phyloP scores from a whole-genome alignment of 192 early-diverging fungal genomes.

The Entomortierella beljakovae region DNA sequence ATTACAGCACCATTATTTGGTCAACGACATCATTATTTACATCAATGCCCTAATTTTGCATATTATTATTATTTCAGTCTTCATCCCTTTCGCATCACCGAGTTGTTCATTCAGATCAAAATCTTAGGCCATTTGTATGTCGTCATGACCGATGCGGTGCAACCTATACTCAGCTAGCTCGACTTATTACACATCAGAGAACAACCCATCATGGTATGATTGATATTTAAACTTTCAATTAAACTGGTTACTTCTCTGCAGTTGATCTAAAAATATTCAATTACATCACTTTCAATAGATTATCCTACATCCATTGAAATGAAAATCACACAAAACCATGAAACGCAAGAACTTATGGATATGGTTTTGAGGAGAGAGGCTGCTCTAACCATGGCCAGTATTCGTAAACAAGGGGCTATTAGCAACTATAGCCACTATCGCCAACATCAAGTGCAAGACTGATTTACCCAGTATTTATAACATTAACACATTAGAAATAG shows the following conservation, averaged over 20 bases:
- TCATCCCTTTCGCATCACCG: slow-evolving; percentile 48
- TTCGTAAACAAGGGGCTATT: background rate
- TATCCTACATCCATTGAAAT: no score
- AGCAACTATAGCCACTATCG: background rate
- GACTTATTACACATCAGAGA: slow-evolving; percentile 45
- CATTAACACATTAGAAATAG: no score
- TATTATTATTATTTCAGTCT: slow-evolving; percentile 8
- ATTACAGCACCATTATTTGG: background rate
- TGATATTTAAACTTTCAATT: background rate
- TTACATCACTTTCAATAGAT: background rate
- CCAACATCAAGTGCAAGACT: no score
- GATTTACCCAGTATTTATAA: no score
- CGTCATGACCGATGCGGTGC: slow-evolving; percentile 43
- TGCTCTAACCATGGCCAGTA: slow-evolving; percentile 27
- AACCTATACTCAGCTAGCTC: slow-evolving; percentile 45
- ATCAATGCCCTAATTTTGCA: background rate
- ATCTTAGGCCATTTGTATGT: slow-evolving; percentile 38
- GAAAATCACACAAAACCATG: background rate
- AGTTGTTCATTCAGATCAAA: slow-evolving; percentile 43
- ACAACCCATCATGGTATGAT: slow-evolving; percentile 34
- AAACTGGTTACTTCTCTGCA: background rate
- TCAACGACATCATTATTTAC: background rate
- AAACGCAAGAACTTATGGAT: background rate
- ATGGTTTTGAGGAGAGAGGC: slow-evolving; percentile 13
- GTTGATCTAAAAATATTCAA: background rate